These are phyloP conservation scores for Mrakia frigida DNA, from an alignment of 768 basidiomycete genomes.

Conservation along the genomic window DNA sequence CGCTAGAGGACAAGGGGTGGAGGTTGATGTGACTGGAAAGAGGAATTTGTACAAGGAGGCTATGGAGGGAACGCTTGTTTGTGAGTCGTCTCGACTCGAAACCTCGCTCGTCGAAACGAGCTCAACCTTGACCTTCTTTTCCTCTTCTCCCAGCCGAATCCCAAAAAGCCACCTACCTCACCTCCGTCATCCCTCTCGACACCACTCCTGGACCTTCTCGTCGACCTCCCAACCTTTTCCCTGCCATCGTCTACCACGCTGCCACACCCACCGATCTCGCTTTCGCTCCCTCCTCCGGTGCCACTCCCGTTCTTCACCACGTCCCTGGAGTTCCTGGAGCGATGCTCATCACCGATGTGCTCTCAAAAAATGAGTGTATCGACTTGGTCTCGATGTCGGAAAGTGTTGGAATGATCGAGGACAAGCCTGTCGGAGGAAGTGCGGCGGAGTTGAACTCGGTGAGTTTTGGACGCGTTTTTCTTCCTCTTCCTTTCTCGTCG, in stretches of 20 bases:
- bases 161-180: slow-evolving; percentile 17
- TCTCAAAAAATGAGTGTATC: slow-evolving; percentile 50
- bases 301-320: slow-evolving; percentile 40
- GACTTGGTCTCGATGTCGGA: slow-evolving; percentile 51
- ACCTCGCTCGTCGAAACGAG: slow-evolving; percentile 19
- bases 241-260: slow-evolving; percentile 51
- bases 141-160: not conserved
- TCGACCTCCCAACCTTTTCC: slow-evolving; percentile 54
- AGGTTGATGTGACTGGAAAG: slow-evolving; percentile 18
- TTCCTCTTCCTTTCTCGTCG: not conserved
- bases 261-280: slow-evolving; percentile 44
- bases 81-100: slow-evolving; percentile 29
- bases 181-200: slow-evolving; percentile 36
- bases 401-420: slow-evolving; percentile 51
- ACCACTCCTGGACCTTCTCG: slow-evolving; percentile 51
- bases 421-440: slow-evolving; percentile 52
- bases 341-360: slow-evolving; percentile 52
- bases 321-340: slow-evolving; percentile 52
- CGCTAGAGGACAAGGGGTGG: slow-evolving; percentile 37
- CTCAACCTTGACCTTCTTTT: slow-evolving; percentile 28
- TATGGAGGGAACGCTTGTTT: slow-evolving; percentile 37
- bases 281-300: slow-evolving; percentile 39
- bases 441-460: slow-evolving; percentile 50
- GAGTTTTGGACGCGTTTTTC: slow-evolving; percentile 15
- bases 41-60: slow-evolving; percentile 25